Evolutionary conservation across 2,329 filamentous ascomycete species (phyloP).

Genomic region (Apiospora saccharicola): DNA sequence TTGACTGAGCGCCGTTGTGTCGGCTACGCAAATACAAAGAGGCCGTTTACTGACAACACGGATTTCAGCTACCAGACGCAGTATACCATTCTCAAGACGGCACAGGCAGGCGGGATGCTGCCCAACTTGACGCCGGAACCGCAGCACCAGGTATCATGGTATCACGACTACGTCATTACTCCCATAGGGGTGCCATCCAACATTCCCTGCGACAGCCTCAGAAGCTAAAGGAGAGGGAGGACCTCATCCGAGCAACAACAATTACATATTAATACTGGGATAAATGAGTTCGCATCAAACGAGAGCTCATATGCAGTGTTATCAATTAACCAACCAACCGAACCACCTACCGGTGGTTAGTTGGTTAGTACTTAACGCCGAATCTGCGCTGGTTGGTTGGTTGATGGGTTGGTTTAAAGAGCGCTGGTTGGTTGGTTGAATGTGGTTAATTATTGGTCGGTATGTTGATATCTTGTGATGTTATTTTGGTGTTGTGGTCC

Average conservation of each 20-base stretch:
- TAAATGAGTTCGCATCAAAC: neutral
- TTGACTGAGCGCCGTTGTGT: too few relatives aligned
- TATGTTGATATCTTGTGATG: too few relatives aligned
- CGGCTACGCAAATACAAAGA: neutral
- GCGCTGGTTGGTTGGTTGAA: too few relatives aligned
- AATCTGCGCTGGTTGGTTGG: too few relatives aligned
- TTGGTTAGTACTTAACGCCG: too few relatives aligned
- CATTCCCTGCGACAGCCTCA: slow-evolving; percentile 28
- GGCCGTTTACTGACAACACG: neutral
- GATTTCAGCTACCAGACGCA: slow-evolving; percentile 27
- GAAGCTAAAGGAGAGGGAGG: neutral
- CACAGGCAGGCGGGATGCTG: slow-evolving; percentile 18
- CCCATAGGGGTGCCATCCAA: slow-evolving; percentile 23
- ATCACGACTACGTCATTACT: slow-evolving; percentile 26
- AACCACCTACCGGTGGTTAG: too few relatives aligned
- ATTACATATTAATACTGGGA: neutral
- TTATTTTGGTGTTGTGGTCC: too few relatives aligned
- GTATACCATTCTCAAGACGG: slow-evolving; percentile 29
- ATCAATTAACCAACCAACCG: too few relatives aligned
- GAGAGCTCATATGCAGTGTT: neutral
- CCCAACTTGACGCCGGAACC: slow-evolving; percentile 27
- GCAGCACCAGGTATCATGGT: slow-evolving; percentile 28
- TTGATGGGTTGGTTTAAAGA: too few relatives aligned
- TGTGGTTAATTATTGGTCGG: too few relatives aligned
- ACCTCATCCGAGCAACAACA: neutral